These are phyloP conservation scores for Powellomyces hirtus DNA, from an alignment of 192 early-diverging fungal species.

Conservation along the genomic window DNA sequence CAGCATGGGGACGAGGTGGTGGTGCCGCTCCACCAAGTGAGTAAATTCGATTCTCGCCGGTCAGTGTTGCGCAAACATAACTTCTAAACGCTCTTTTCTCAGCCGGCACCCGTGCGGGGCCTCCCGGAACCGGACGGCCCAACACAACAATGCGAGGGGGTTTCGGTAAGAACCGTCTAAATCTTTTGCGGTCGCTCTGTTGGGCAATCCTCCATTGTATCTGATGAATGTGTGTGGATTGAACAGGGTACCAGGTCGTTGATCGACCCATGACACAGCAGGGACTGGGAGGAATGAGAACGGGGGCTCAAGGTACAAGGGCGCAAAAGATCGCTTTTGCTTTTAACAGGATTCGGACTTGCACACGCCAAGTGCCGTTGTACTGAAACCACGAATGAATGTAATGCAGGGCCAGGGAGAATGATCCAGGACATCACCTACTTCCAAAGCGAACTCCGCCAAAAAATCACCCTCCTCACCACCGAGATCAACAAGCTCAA, in stretches of 20 bases:
- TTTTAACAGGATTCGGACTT: background rate
- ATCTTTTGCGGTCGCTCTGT: background rate
- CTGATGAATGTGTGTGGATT: too few species aligned
- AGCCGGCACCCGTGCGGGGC: slow-evolving; percentile 8
- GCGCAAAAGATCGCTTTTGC: too few species aligned
- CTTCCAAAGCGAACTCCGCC: slow-evolving; percentile 55
- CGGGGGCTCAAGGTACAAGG: slow-evolving; percentile 18
- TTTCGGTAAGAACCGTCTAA: slow-evolving; percentile 3
- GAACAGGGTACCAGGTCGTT: slow-evolving; percentile 42
- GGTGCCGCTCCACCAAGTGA: slow-evolving; percentile 24
- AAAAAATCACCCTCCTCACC: slow-evolving; percentile 43
- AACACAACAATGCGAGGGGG: slow-evolving; percentile 28
- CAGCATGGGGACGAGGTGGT: slow-evolving; percentile 31
- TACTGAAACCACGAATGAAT: background rate
- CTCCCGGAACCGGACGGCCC: slow-evolving; percentile 33
- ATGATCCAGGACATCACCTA: slow-evolving; percentile 53
- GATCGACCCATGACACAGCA: slow-evolving; percentile 64
- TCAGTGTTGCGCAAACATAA: background rate
- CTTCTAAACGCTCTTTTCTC: background rate
- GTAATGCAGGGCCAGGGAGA: slow-evolving; percentile 38
- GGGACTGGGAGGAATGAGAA: slow-evolving; percentile 54
- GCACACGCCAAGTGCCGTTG: background rate
- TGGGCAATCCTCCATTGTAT: too few species aligned
- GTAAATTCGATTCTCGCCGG: background rate
- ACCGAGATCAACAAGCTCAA: slow-evolving; percentile 47